These are phyloP conservation scores for Funneliformis caledonium DNA, from an alignment of 371 early-diverging fungal species.

Conservation along the genomic window DNA sequence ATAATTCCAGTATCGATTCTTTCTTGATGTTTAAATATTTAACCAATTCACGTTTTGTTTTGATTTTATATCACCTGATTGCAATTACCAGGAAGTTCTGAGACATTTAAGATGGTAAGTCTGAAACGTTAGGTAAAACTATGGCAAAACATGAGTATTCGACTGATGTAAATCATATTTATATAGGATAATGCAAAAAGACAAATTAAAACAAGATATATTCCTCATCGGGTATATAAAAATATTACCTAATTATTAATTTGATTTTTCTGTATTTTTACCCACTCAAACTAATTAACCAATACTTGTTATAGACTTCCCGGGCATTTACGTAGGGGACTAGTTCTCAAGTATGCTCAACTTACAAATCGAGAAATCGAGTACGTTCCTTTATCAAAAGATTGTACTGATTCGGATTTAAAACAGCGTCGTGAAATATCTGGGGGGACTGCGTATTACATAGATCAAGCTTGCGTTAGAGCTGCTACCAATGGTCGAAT, in stretches of 20 bases:
- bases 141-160: neutral
- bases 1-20: neutral
- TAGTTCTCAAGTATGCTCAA: slow-evolving; percentile 27
- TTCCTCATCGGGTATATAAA: slow-evolving; percentile 72
- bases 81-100: slow-evolving; percentile 63
- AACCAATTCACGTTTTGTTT: no score
- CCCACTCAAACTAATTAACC: neutral
- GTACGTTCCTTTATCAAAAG: slow-evolving; percentile 79
- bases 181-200: slow-evolving; percentile 71
- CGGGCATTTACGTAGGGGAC: slow-evolving; percentile 42
- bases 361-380: slow-evolving; percentile 69
- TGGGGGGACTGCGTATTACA: slow-evolving; percentile 72
- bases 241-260: no score
- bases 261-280: no score
- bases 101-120: slow-evolving; percentile 68
- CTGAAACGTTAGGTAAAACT: neutral
- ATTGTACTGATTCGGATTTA: slow-evolving; percentile 80
- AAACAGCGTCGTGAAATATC: slow-evolving; percentile 85
- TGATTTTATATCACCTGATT: neutral
- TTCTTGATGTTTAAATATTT: neutral
- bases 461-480: slow-evolving; percentile 80
- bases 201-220: slow-evolving; percentile 82
- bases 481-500: slow-evolving; percentile 85
- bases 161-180: neutral
- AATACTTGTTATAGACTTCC: neutral